These are phyloP conservation scores for Linderniella brevidens DNA, from an alignment of 257 asterid species.

Conservation along the genomic window DNA sequence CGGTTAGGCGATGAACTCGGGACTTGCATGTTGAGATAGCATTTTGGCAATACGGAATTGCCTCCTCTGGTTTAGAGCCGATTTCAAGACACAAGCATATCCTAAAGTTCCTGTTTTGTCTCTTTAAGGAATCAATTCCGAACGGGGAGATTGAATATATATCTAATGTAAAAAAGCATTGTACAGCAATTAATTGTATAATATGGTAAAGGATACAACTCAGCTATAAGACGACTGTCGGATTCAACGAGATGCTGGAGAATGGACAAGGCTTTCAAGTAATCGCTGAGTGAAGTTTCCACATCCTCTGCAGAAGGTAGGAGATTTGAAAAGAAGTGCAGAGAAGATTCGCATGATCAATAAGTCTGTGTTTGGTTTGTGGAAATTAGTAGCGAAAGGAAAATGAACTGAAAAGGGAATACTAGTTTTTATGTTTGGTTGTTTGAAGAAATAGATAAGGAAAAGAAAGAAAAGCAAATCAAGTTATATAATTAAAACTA, in stretches of 20 bases:
- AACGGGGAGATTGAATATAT: background rate
- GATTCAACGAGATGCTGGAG: constrained; percentile 79
- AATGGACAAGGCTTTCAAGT: constrained; percentile 73
- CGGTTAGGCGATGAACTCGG: constrained; percentile 29
- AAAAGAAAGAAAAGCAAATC: no score
- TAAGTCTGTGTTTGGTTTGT: no score
- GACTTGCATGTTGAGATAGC: constrained; percentile 44
- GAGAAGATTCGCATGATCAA: constrained; percentile 2
- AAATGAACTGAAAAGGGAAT: no score
- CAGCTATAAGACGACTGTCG: constrained; percentile 79
- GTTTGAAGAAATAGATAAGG: no score
- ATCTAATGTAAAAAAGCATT: background rate
- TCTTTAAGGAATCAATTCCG: constrained; percentile 16
- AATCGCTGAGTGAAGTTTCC: constrained; percentile 88
- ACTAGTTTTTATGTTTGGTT: no score
- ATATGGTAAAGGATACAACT: constrained; percentile 60
- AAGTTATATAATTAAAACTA: no score
- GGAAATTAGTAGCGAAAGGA: no score
- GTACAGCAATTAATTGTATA: background rate
- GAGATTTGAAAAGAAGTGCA: constrained; percentile 4
- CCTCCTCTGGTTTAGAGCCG: constrained; percentile 51
- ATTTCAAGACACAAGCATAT: constrained; percentile 53
- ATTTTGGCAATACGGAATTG: constrained; percentile 21
- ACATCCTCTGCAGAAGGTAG: constrained; percentile 56
- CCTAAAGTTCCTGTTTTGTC: constrained; percentile 37